These are phyloP conservation scores for Tuber melanosporum DNA, from an alignment of 495 filamentous ascomycete genomes.

Conservation along the genomic window DNA sequence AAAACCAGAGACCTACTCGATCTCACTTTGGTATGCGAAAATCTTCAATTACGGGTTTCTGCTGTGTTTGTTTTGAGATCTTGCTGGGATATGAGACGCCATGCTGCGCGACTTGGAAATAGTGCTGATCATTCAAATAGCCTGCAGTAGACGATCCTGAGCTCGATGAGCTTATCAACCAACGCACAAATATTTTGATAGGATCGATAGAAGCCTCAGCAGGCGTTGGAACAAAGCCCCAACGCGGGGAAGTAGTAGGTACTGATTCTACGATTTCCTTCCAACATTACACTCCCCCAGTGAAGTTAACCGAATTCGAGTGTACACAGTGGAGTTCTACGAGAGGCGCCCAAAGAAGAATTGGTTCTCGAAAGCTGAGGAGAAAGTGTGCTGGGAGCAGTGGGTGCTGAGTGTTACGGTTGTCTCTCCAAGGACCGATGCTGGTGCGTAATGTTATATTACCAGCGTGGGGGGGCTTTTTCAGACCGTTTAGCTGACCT, in stretches of 20 bases:
- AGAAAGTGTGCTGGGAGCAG: constrained; percentile 93
- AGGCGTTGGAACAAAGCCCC: constrained; percentile 46
- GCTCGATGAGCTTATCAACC: constrained; percentile 87
- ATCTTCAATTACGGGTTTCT: neutral
- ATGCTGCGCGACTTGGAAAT: constrained; percentile 3
- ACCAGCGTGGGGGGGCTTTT: neutral
- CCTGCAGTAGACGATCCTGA: constrained; percentile 83
- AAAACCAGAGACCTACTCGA: constrained; percentile 83
- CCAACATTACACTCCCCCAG: neutral
- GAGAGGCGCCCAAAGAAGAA: constrained; percentile 79
- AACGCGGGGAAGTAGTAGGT: constrained; percentile 46
- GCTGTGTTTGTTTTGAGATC: neutral
- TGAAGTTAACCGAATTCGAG: constrained; percentile 11
- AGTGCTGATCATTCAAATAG: constrained; percentile 16
- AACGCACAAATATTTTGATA: constrained; percentile 68
- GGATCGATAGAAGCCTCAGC: constrained; percentile 46
- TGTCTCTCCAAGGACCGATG: constrained; percentile 78
- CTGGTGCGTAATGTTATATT: constrained; percentile 53
- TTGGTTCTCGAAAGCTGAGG: constrained; percentile 71
- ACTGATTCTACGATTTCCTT: neutral
- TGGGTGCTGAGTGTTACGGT: constrained; percentile 91
- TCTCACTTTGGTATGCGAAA: constrained; percentile 57
- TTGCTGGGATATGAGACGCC: neutral
- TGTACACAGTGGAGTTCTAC: constrained; percentile 73
- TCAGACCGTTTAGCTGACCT: constrained; percentile 5